A percentile compares a stretch with the other conserved stretches of the same genome.
Conservation (phyloP, 805 yeast species). For the Soucietia sequanensis region DNA sequence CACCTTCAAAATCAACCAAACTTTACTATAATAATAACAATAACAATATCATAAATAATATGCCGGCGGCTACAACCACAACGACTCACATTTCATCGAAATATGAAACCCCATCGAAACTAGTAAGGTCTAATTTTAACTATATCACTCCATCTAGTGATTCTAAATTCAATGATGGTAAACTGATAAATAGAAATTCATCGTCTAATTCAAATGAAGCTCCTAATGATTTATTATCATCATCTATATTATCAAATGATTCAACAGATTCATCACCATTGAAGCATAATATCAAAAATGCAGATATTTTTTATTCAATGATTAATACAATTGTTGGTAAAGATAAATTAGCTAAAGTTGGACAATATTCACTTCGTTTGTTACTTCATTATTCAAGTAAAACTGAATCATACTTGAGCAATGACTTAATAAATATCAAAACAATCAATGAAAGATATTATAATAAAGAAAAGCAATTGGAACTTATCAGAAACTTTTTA, state of each 20-base stretch:
- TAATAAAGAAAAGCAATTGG: slow-evolving; percentile 28
- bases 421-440: slow-evolving; percentile 30
- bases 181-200: neutral
- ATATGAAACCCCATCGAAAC: slow-evolving; percentile 12
- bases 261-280: neutral
- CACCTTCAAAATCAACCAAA: slow-evolving; percentile 10
- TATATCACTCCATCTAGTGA: slow-evolving; percentile 7
- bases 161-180: slow-evolving; percentile 1
- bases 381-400: slow-evolving; percentile 47
- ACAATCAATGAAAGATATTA: slow-evolving; percentile 30
- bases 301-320: slow-evolving; percentile 52
- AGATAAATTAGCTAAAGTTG: slow-evolving; percentile 66
- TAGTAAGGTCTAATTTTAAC: slow-evolving; percentile 1
- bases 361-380: slow-evolving; percentile 58
- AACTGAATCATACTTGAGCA: slow-evolving; percentile 33
- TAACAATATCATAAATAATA: slow-evolving; percentile 8
- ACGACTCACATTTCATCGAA: too few species aligned
- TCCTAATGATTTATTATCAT: neutral
- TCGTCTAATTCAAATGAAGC: neutral
- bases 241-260: neutral
- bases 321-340: slow-evolving; percentile 62
- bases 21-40: slow-evolving; percentile 5
- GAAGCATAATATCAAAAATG: slow-evolving; percentile 13
- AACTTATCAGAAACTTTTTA: slow-evolving; percentile 32
- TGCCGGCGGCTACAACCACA: slow-evolving; percentile 9